Evolutionary conservation across 768 basidiomycete species (phyloP), one percentile per base, ranked within the genome.

Genomic region (Termitomyces sp.): DNA sequence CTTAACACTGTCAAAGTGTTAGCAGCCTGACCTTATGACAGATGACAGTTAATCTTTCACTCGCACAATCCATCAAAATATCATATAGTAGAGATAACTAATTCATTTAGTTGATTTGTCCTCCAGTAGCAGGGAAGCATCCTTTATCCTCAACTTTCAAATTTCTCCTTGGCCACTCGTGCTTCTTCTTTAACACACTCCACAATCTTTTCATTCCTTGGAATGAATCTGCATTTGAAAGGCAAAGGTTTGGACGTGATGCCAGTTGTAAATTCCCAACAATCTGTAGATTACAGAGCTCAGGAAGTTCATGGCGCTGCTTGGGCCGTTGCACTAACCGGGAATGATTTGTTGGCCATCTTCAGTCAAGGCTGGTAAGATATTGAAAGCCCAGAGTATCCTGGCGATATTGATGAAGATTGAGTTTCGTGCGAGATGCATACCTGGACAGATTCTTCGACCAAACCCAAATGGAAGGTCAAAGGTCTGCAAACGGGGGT

Each of bases 401-500:
- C 68, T 61, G 7, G 74, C 64, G 21, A 70, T 59, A 50, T 70
- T 70, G 51, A 71, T 67, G 58, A 70, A 73, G 17, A 72, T 41
- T 0, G 69, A 70, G 48, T 68, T 69, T 42, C 63, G 62, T 2
- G 73, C 73, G 15, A 74, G 65, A 38, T 69, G 70, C 62, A 69
- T 69, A 1, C 70, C 71, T 0, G 68, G 74, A 53, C 74, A 76
- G 19, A 72, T 68, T 34, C 73, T 65, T 46, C 74, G 60, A 34
- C 75, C 75, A 55, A 74, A 77, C 3, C 75, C 71, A 59, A 74
- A 77, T 10, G 71, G 68, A 34, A 73, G 62, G 24, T 69, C 69
- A 37, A 71, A 71, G 11, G 64, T 57, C 56, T 66, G 57, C 17
- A 72, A 44, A 5, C 70, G 66, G 4, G 69, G 64, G 54, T 68